These are phyloP conservation scores for Arabidopsis hybrid DNA, from an alignment of 441 rosid genomes.

Conservation along the genomic window DNA sequence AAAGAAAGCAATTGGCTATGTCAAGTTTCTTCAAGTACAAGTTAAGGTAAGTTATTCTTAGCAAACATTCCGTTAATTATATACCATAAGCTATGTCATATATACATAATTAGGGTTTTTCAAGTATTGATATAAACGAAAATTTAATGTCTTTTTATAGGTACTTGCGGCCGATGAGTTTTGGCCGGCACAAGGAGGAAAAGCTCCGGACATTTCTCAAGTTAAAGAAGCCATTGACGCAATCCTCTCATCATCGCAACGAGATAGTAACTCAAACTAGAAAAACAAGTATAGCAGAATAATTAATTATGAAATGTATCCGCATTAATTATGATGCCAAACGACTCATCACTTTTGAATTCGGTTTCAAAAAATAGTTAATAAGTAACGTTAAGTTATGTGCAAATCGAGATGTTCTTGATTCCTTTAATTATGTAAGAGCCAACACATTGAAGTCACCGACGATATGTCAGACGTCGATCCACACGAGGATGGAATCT, in stretches of 20 bases:
- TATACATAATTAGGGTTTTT: conserved; percentile 11
- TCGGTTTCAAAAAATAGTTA: not conserved
- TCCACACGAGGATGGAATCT: conserved; percentile 32
- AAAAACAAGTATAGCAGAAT: not conserved
- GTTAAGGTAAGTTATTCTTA: conserved; percentile 62
- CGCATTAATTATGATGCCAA: conserved; percentile 8
- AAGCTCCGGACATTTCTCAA: conserved; percentile 88
- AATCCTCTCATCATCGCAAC: conserved; percentile 59
- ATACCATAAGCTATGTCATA: not conserved
- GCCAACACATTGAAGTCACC: conserved; percentile 14
- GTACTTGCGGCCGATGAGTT: conserved; percentile 18
- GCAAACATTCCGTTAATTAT: conserved; percentile 20
- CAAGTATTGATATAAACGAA: not conserved
- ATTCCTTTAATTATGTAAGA: not conserved
- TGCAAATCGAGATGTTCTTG: conserved; percentile 37
- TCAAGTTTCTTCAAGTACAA: conserved; percentile 95
- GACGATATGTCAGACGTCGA: conserved; percentile 12
- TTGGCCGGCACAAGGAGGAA: conserved; percentile 48
- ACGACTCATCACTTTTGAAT: not conserved
- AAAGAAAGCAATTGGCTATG: conserved; percentile 90
- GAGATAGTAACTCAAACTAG: conserved; percentile 47
- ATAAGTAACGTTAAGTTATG: conserved; percentile 34
- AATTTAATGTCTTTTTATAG: not conserved
- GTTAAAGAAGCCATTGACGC: conserved; percentile 97
- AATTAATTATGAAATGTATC: not conserved